Conservation (phyloP, 2,329 filamentous ascomycete genomes). For the Penicillium sp. region DNA sequence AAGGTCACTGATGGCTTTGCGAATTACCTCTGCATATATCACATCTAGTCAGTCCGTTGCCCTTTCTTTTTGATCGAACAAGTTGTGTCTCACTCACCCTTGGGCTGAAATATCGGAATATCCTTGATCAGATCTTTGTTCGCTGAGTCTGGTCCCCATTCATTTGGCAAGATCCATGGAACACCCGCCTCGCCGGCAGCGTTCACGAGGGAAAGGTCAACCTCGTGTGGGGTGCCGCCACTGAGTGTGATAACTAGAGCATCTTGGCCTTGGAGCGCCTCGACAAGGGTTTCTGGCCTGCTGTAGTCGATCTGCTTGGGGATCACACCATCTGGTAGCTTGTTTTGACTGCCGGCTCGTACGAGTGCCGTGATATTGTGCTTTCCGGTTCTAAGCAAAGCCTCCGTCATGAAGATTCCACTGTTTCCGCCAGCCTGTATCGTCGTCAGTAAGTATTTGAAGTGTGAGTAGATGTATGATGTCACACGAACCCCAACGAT, state of each 20-base stretch:
- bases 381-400: constrained; percentile 9
- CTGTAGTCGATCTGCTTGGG: constrained; percentile 44
- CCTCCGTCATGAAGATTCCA: constrained; percentile 10
- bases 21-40: constrained; percentile 3
- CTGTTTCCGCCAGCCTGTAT: constrained; percentile 14
- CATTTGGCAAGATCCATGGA: constrained; percentile 53
- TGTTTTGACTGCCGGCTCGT: constrained; percentile 4
- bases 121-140: constrained; percentile 19
- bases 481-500: constrained; percentile 13
- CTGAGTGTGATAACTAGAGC: constrained; percentile 54
- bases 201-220: constrained; percentile 48
- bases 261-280: constrained; percentile 53
- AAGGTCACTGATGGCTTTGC: constrained; percentile 24
- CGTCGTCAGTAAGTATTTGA: not conserved
- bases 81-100: not conserved
- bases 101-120: constrained; percentile 8
- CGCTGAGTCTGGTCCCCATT: constrained; percentile 40
- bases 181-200: constrained; percentile 55
- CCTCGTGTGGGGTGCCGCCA: constrained; percentile 34
- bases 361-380: constrained; percentile 15
- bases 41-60: not conserved
- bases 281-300: constrained; percentile 41
- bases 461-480: not conserved
- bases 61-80: not conserved
- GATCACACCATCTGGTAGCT: constrained; percentile 43